A percentile compares a stretch with the other conserved stretches of the same genome.
These are phyloP conservation scores for Pseudogymnoascus pannorum DNA, from an alignment of 2,329 filamentous ascomycete species.

Conservation along the genomic window DNA sequence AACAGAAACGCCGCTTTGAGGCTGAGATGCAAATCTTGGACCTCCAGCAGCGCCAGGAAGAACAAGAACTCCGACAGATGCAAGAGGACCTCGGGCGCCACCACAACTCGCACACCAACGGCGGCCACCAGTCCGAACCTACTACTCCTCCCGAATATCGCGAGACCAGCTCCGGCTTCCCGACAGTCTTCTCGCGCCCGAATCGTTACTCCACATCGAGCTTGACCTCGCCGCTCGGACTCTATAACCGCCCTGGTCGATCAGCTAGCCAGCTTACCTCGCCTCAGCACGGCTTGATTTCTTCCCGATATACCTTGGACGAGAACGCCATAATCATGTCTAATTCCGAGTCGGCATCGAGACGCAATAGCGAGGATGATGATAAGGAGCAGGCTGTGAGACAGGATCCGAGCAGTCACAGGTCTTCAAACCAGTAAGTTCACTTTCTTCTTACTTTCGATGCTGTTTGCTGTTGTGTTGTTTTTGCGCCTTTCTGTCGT, in stretches of 20 bases:
- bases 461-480: background rate
- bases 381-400: constrained; percentile 72
- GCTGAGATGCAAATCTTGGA: constrained; percentile 87
- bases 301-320: constrained; percentile 52
- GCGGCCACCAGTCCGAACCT: constrained; percentile 81
- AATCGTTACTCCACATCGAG: constrained; percentile 87
- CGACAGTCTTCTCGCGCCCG: constrained; percentile 71
- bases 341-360: constrained; percentile 79
- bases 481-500: background rate
- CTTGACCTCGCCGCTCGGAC: constrained; percentile 65
- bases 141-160: constrained; percentile 93
- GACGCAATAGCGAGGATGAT: constrained; percentile 86
- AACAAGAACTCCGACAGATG: constrained; percentile 77
- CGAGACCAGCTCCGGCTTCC: constrained; percentile 63
- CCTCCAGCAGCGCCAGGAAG: constrained; percentile 73
- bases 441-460: constrained; percentile 7
- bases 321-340: constrained; percentile 41
- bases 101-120: constrained; percentile 33
- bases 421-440: constrained; percentile 74
- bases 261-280: constrained; percentile 77
- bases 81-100: constrained; percentile 65
- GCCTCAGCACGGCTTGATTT: constrained; percentile 58
- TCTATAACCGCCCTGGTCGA: constrained; percentile 65
- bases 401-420: constrained; percentile 62
- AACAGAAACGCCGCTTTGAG: constrained; percentile 84